Evolutionary conservation across 345 rosid species (phyloP), one percentile per base, ranked within the genome.

Genomic region (Balakata baccata): DNA sequence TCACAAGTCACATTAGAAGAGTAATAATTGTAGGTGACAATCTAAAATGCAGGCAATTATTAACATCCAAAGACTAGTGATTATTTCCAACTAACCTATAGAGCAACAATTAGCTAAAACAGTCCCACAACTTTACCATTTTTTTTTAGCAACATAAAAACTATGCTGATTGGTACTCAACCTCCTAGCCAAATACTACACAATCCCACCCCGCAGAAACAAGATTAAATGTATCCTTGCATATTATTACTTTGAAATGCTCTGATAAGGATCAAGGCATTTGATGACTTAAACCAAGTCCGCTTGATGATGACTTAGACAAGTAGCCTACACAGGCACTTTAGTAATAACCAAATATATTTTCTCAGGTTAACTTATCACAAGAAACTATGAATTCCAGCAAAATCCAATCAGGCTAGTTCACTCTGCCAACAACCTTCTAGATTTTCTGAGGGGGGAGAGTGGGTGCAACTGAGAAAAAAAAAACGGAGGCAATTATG

Each of bases 1-100:
- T 83, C 81, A 71, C 77, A 79, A 77, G 76, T 75, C 69, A 75
- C 49, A 37, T n/a, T 68, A 69, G 11, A 11, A 58, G 54, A 60
- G 37, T 17, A 71, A 50, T 69, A 75, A 16, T 37, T 20, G n/a
- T 43, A 58, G 49, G 52, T 20, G 72, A 73, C 71, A 79, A 68
- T 59, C 46, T 59, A 68, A 18, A 23, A 64, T 43, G 60, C 69
- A 75, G 18, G 20, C 49, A 49, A 63, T 51, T 72, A n/a, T 49
- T 50, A 46, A 71, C 38, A 61, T 23, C 68, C 34, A 39, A 68
- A 49, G 25, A 62, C 12, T 63, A 63, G 3, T 71, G 10, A n/a
- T 54, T 12, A 41, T 22, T 56, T 17, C 16, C 18, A 9, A 11
- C 11, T 59, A 17, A 59, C 39, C 17, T 25, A 59, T 14, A 38